Percentiles rank a stretch among this genome's conserved stretches.
phyloP scores from a whole-genome alignment of 2,329 filamentous ascomycete genomes.

The Penicillium decumbens region DNA sequence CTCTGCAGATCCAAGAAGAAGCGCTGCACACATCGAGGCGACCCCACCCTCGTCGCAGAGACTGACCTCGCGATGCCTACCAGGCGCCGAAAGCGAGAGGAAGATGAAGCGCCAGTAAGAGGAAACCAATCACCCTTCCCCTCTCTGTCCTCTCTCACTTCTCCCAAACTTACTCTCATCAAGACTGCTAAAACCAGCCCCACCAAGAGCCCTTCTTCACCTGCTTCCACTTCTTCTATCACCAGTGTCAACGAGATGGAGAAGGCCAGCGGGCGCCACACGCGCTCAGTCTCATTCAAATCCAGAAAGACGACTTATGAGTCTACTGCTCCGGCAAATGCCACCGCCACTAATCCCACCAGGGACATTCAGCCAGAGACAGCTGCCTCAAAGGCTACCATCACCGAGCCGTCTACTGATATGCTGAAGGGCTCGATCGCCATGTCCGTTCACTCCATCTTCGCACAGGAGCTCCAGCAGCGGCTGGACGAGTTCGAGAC shows the following conservation, averaged over 20 bases:
- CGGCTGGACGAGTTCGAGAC: constrained; percentile 55
- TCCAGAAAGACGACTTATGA: neutral
- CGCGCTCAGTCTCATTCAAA: neutral
- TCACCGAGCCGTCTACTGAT: constrained; percentile 1
- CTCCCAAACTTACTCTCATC: neutral
- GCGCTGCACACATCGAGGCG: constrained; percentile 22
- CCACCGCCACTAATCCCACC: neutral
- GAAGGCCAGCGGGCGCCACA: neutral
- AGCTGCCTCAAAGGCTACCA: neutral
- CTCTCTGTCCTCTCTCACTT: neutral
- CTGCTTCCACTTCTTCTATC: neutral
- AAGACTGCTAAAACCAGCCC: neutral
- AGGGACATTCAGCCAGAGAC: neutral
- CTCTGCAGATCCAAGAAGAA: constrained; percentile 25
- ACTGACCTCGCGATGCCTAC: neutral
- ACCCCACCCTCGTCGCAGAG: neutral
- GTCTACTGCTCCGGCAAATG: neutral
- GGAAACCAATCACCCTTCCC: neutral
- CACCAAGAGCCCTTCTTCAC: neutral
- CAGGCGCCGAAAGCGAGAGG: neutral
- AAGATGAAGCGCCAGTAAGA: neutral
- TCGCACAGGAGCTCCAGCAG: constrained; percentile 54
- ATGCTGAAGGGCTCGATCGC: constrained; percentile 21
- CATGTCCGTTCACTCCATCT: constrained; percentile 46
- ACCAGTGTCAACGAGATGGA: neutral